A percentile compares a stretch with the other conserved stretches of the same genome.
Conservation (phyloP, 2,329 filamentous ascomycete genomes). For the Ophiocordyceps camponoti-floridani region DNA sequence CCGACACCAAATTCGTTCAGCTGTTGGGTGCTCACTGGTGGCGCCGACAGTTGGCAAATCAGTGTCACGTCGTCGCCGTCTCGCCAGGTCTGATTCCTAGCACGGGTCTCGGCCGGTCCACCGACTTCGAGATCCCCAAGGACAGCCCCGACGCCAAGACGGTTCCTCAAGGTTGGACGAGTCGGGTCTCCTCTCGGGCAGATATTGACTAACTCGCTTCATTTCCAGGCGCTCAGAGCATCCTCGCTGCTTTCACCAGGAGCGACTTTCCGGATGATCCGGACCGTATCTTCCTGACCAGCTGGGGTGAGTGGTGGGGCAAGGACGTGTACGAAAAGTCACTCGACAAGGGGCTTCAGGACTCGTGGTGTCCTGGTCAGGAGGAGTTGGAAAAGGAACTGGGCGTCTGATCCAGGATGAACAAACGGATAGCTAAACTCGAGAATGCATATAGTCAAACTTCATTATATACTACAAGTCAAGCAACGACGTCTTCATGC, state of each 20-base stretch:
- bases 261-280: slow-evolving; percentile 30
- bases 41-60: slow-evolving; percentile 28
- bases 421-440: no score
- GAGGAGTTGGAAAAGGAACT: slow-evolving; percentile 25
- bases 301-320: slow-evolving; percentile 38
- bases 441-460: no score
- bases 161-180: slow-evolving; percentile 22
- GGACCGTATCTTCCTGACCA: slow-evolving; percentile 33
- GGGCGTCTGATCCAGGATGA: no score
- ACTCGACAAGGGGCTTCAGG: slow-evolving; percentile 27
- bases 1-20: slow-evolving; percentile 29
- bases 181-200: background rate
- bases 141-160: slow-evolving; percentile 27
- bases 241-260: slow-evolving; percentile 23
- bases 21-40: slow-evolving; percentile 36
- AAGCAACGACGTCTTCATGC: no score
- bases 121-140: slow-evolving; percentile 9
- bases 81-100: slow-evolving; percentile 32
- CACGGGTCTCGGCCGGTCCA: slow-evolving; percentile 22
- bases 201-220: background rate
- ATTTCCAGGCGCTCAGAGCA: slow-evolving; percentile 22
- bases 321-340: slow-evolving; percentile 21
- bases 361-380: slow-evolving; percentile 30
- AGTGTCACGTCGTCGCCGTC: slow-evolving; percentile 29
- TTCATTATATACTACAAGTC: no score